Percentiles rank a stretch among this genome's conserved stretches.
Evolutionary conservation across 2,329 filamentous ascomycete genomes (phyloP).

Genomic region (Hirsutella rhossiliensis): DNA sequence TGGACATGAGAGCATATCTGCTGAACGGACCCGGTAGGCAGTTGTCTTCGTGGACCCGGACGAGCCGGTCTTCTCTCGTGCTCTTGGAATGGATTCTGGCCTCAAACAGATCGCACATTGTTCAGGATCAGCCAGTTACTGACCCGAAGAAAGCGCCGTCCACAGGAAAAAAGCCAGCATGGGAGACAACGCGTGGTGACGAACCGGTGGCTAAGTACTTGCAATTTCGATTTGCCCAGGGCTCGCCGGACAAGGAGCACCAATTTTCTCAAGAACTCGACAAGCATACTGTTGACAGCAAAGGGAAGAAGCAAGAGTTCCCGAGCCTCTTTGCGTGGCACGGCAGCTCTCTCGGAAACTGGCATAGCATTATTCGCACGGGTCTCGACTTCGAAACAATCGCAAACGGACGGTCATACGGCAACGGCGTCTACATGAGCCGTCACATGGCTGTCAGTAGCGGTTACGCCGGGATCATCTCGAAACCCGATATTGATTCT

Average conservation of each 20-base stretch:
- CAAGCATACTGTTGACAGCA: conserved; percentile 20
- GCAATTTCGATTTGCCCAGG: conserved; percentile 82
- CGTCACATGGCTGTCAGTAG: conserved; percentile 17
- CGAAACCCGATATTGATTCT: too few relatives aligned
- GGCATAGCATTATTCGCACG: conserved; percentile 80
- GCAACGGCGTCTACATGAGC: conserved; percentile 76
- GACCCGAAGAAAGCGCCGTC: neutral
- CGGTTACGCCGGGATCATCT: neutral
- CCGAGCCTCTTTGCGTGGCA: conserved; percentile 83
- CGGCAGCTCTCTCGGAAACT: conserved; percentile 64
- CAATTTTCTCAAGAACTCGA: conserved; percentile 54
- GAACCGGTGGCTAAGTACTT: conserved; percentile 35
- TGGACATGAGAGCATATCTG: conserved; percentile 41
- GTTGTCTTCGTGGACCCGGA: conserved; percentile 34
- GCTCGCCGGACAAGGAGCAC: conserved; percentile 75
- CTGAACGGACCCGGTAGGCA: conserved; percentile 21
- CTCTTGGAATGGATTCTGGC: conserved; percentile 80
- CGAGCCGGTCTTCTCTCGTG: conserved; percentile 54
- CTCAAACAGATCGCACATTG: conserved; percentile 77
- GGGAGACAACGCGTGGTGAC: too few relatives aligned
- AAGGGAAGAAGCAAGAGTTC: conserved; percentile 23
- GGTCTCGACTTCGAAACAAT: conserved; percentile 61
- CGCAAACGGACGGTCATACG: conserved; percentile 56
- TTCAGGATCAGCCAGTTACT: conserved; percentile 44
- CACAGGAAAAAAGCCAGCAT: too few relatives aligned